phyloP scores from a whole-genome alignment of 2,329 filamentous ascomycete species.

The Meredithiella fracta region DNA sequence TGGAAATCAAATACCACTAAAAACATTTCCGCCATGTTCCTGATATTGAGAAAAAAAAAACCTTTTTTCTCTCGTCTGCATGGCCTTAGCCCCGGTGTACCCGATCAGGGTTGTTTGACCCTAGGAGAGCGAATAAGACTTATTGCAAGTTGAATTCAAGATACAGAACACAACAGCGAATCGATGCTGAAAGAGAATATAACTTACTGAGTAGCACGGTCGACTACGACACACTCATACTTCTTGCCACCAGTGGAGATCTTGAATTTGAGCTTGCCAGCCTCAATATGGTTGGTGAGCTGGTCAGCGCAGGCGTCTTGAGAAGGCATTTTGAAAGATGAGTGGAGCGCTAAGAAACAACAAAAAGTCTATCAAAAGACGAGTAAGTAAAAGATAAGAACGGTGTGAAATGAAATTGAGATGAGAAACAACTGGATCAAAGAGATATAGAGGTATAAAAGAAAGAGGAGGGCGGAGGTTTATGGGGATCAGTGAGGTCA shows the following conservation, averaged over 20 bases:
- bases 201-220: conserved; percentile 29
- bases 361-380: background rate
- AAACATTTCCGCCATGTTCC: background rate
- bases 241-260: conserved; percentile 27
- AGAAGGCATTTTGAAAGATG: conserved; percentile 11
- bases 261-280: conserved; percentile 29
- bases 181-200: background rate
- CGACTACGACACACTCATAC: conserved; percentile 26
- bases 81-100: background rate
- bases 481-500: background rate
- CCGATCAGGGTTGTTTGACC: background rate
- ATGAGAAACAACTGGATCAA: background rate
- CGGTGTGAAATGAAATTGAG: conserved; percentile 4
- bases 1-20: background rate
- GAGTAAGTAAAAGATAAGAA: conserved; percentile 3
- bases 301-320: conserved; percentile 9
- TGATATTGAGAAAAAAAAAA: background rate
- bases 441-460: conserved; percentile 3
- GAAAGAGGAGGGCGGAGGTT: background rate
- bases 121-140: background rate
- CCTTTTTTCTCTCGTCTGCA: background rate
- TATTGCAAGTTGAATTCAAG: too few relatives aligned
- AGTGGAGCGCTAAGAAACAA: conserved; percentile 14
- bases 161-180: background rate
- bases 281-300: conserved; percentile 22